Evolutionary conservation across 257 asterid species (phyloP), one percentile per base, ranked within the genome.

Genomic region (Solanum megistacrolobum): DNA sequence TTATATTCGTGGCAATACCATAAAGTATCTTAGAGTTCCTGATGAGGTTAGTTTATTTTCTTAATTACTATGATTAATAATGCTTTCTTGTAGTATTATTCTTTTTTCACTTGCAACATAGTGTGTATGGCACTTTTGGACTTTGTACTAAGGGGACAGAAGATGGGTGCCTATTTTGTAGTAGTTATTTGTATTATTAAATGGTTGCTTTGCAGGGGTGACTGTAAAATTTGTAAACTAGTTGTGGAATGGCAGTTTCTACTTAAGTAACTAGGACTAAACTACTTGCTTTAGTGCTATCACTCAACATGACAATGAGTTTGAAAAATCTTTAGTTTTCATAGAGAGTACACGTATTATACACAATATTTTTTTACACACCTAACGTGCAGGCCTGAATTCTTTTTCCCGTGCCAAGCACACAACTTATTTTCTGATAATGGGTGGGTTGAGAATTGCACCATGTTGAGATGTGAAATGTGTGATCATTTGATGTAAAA

Each of bases 11-110:
- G 93, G 93, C 27, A 92, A 92, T 65, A 92, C 93, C n/a, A 92
- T 92, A 25, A 92, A 92, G 90, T 92, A 95, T 91, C 98, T 96
- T 29, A 93, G 99, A 91, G 99, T 96, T 89, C 99, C 98, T 11
- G 99, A 96, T 87, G 98, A 96, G 99, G 99, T 96, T 90, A 58
- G 88, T 83, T 79, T 35, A 32, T 83, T 79, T 83, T 85, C 55
- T 48, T 18, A 21, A 16, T 55, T 85, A 3, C 18, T 75, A 25
- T 39, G 36, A 46, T 48, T 9, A 29, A 9, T 81, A 46, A 27
- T 29, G 27, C 39, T 16, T 43, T 43, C 3, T 2, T 79, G 68
- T 29, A 43, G 69, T 81, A 46, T 81, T 14, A 16, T 48, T 48
- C 32, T 29, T 31, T 81, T 81, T 48, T 29, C 69, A 48, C 68